A percentile compares a stretch with the other conserved stretches of the same genome.
These are phyloP conservation scores for Fusarium mangiferae DNA, from an alignment of 2,329 filamentous ascomycete species.

Conservation along the genomic window DNA sequence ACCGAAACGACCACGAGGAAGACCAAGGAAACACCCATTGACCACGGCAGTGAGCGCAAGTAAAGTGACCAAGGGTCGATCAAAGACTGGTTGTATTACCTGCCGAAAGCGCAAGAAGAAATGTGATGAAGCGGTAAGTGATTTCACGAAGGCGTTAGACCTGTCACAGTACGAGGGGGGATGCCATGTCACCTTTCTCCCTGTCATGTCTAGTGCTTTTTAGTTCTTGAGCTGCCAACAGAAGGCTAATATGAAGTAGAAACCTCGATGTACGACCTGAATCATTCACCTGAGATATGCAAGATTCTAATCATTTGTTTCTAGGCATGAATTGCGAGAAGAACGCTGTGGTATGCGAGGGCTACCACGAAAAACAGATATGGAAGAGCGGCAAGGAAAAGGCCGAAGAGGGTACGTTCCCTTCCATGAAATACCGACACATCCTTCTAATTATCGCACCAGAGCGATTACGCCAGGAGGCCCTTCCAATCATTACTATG, in stretches of 20 bases:
- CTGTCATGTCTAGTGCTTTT: not conserved
- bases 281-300: not conserved
- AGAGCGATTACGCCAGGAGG: constrained; percentile 63
- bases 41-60: constrained; percentile 65
- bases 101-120: constrained; percentile 78
- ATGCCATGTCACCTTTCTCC: not conserved
- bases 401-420: constrained; percentile 70
- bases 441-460: constrained; percentile 22
- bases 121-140: constrained; percentile 67
- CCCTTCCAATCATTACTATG: constrained; percentile 65
- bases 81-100: constrained; percentile 75
- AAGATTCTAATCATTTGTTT: constrained; percentile 34
- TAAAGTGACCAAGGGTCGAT: constrained; percentile 81
- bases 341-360: constrained; percentile 91
- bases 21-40: constrained; percentile 83
- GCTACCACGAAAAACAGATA: constrained; percentile 85
- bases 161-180: not conserved
- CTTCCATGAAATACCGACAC: too few species aligned
- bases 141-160: not conserved
- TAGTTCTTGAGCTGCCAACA: not conserved
- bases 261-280: constrained; percentile 59
- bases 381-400: constrained; percentile 89
- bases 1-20: constrained; percentile 75
- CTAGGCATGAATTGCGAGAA: constrained; percentile 89
- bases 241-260: constrained; percentile 16